phyloP scores from a whole-genome alignment of 768 basidiomycete species.

The Steccherinum ochraceum region DNA sequence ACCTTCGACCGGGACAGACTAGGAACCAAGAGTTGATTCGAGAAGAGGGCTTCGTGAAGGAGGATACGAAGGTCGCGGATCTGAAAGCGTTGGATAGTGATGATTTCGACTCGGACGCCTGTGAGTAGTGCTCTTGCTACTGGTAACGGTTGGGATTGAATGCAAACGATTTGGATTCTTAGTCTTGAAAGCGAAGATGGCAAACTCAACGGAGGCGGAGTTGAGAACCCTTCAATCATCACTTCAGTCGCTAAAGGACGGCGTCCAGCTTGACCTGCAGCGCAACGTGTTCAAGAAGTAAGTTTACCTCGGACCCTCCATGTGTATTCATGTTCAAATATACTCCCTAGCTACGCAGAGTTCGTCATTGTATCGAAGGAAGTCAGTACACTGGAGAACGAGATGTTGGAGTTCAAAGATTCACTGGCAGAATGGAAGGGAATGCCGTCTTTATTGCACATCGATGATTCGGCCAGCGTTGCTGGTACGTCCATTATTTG shows the following conservation, averaged over 20 bases:
- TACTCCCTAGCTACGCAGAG: slow-evolving; percentile 74
- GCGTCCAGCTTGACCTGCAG: slow-evolving; percentile 76
- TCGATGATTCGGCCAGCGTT: slow-evolving; percentile 72
- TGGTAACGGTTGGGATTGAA: background rate
- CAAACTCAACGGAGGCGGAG: slow-evolving; percentile 85
- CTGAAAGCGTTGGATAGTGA: slow-evolving; percentile 64
- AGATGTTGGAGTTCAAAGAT: slow-evolving; percentile 96
- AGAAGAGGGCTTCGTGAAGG: slow-evolving; percentile 39
- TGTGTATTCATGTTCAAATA: background rate
- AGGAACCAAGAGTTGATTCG: slow-evolving; percentile 16
- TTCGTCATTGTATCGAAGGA: slow-evolving; percentile 97
- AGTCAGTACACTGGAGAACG: slow-evolving; percentile 92
- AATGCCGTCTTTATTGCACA: slow-evolving; percentile 89
- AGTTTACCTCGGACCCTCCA: slow-evolving; percentile 11
- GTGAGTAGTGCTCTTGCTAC: slow-evolving; percentile 40
- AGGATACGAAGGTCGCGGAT: slow-evolving; percentile 58
- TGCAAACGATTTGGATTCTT: background rate
- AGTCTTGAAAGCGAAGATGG: slow-evolving; percentile 81
- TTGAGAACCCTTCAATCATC: slow-evolving; percentile 72
- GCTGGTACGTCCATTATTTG: slow-evolving; percentile 43
- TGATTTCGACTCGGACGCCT: slow-evolving; percentile 83
- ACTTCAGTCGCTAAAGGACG: slow-evolving; percentile 60
- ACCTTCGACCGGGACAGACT: slow-evolving; percentile 28
- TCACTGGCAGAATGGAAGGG: slow-evolving; percentile 92
- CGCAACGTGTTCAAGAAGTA: slow-evolving; percentile 94